Evolutionary conservation across 1,284 basidiomycete genomes (phyloP), one percentile per base, ranked within the genome.

Genomic region (Leccinum ponderosum): DNA sequence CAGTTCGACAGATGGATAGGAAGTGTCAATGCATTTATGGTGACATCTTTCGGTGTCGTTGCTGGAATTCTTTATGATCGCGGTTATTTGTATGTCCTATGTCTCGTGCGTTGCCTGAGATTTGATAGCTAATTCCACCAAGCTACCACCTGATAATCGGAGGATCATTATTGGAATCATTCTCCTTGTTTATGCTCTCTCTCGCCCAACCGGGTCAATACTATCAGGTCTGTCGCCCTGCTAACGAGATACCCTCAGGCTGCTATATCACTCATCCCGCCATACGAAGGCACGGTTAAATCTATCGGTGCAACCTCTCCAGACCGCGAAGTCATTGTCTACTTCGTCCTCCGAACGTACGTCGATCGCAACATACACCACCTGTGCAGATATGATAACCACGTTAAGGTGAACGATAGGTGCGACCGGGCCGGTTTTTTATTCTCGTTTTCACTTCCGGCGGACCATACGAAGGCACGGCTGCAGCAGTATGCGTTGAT

Each of bases 141-240:
- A 75, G 72, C 37, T 73, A 76, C 29, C 55, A 68, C n/a, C 37
- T 75, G 44, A 56, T 75, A 6, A 66, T 74, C 4, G 63, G 65
- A 50, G 73, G 73, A 27, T 69, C 66, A 6, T 47, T 67, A 8
- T 39, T 73, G 3, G 61, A 72, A 33, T 72, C 72, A 20, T 60
- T 75, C 42, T 31, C 55, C 9, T 29, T 73, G 42, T 75, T 75
- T 52, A 72, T 73, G 73, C 66, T 75, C 37, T 73, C 73, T 2
- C 57, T 73, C 15, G 27, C 65, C 0, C 31, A 64, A 60, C 73
- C 63, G 6, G 71, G 64, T 8, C 62, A 63, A 55, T 73, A 70
- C 52, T 73, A 66, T 58, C 70, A 71, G 63, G 72, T 70, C 9
- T 3, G 64, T 57, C 53, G 3, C 37, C 3, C 9, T 31, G 4